Percentiles rank a stretch among this genome's conserved stretches.
These are phyloP conservation scores for Perkinsus olseni DNA, from an alignment of 169 alveolate genomes.

Conservation along the genomic window DNA sequence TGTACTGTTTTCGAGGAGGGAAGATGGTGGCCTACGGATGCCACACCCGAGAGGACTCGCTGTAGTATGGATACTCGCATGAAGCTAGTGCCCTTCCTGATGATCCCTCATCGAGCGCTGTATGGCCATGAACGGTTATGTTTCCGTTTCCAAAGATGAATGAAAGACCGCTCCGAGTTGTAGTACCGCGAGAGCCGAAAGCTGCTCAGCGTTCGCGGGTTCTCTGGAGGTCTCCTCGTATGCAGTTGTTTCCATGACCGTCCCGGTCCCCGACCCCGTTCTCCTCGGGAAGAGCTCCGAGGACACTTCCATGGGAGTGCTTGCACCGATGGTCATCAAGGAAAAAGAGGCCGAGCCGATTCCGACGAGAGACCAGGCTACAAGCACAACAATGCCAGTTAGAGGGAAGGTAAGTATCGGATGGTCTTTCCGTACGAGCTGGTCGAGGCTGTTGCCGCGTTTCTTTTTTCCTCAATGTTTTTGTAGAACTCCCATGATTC, in stretches of 20 bases:
- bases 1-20: not conserved
- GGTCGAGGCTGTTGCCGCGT: not conserved
- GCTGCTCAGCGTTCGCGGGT: not conserved
- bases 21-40: not conserved
- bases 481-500: too few species aligned
- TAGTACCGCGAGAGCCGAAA: not conserved
- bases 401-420: not conserved
- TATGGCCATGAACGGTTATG: not conserved
- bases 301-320: not conserved
- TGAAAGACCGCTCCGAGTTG: not conserved
- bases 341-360: not conserved
- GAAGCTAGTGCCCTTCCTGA: not conserved
- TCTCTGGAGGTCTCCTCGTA: not conserved
- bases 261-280: not conserved
- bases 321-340: not conserved
- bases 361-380: not conserved
- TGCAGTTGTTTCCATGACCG: not conserved
- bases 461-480: too few species aligned
- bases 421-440: not conserved
- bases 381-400: not conserved
- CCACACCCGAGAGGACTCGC: not conserved
- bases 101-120: not conserved
- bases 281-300: not conserved
- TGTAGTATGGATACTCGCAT: not conserved
- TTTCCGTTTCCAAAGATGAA: not conserved